These are phyloP conservation scores for Claviceps maximensis DNA, from an alignment of 2,329 filamentous ascomycete species.

Conservation along the genomic window DNA sequence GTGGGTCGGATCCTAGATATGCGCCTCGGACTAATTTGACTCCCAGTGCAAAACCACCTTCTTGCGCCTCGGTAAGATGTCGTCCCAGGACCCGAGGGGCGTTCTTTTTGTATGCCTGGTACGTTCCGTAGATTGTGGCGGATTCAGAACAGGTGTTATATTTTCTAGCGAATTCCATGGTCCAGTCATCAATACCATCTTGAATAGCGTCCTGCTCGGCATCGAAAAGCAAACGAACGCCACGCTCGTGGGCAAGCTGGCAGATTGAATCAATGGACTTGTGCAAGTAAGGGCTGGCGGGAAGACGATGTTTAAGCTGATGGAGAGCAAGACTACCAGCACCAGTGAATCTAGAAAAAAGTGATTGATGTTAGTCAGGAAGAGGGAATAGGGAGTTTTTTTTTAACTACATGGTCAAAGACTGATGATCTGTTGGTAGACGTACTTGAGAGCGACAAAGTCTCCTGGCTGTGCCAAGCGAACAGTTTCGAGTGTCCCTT, in stretches of 20 bases:
- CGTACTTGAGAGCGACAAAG: slow-evolving; percentile 51
- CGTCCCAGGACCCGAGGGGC: slow-evolving; percentile 40
- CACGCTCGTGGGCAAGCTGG: slow-evolving; percentile 52
- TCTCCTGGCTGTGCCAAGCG: slow-evolving; percentile 48
- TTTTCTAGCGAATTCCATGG: slow-evolving; percentile 58
- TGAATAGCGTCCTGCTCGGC: slow-evolving; percentile 75
- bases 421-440: neutral
- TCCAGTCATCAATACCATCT: slow-evolving; percentile 69
- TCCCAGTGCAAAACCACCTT: slow-evolving; percentile 52
- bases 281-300: slow-evolving; percentile 51
- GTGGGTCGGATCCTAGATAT: slow-evolving; percentile 57
- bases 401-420: neutral
- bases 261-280: slow-evolving; percentile 64
- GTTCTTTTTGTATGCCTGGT: slow-evolving; percentile 63
- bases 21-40: slow-evolving; percentile 67
- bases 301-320: slow-evolving; percentile 47
- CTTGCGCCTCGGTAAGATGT: slow-evolving; percentile 46
- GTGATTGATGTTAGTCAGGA: neutral
- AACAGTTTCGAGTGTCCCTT: slow-evolving; percentile 64
- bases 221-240: slow-evolving; percentile 67
- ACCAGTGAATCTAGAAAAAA: slow-evolving; percentile 52
- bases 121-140: slow-evolving; percentile 67
- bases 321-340: slow-evolving; percentile 62
- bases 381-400: neutral
- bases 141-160: slow-evolving; percentile 55